These are phyloP conservation scores for Prunus dulcis DNA, from an alignment of 306 rosid species.

Conservation along the genomic window DNA sequence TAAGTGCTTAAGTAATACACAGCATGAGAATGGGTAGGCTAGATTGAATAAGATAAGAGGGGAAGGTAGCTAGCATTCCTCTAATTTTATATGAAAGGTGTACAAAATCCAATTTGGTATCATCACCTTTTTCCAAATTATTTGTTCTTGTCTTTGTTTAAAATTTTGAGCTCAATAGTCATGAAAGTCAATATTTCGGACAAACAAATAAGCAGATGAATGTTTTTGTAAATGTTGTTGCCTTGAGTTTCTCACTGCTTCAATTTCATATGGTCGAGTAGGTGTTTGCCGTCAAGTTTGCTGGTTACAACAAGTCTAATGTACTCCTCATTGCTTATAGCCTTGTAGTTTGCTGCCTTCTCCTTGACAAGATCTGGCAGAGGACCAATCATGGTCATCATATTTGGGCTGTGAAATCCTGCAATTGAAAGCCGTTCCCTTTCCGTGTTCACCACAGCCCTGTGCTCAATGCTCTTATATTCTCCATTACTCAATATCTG, in stretches of 20 bases:
- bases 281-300: constrained; percentile 22
- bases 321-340: constrained; percentile 12
- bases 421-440: constrained; percentile 26
- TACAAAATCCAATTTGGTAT: too few species aligned
- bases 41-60: too few species aligned
- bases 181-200: too few species aligned
- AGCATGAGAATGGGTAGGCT: too few species aligned
- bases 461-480: constrained; percentile 30
- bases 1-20: too few species aligned
- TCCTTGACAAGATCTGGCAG: constrained; percentile 8
- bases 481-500: constrained; percentile 29
- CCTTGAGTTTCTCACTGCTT: not conserved
- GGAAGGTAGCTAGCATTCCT: too few species aligned
- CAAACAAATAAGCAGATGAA: too few species aligned
- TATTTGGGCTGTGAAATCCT: constrained; percentile 19
- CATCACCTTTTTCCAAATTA: too few species aligned
- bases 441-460: constrained; percentile 24
- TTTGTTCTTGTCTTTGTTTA: too few species aligned
- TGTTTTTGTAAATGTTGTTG: too few species aligned
- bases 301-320: not conserved
- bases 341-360: constrained; percentile 11
- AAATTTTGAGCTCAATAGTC: too few species aligned
- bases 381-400: constrained; percentile 12
- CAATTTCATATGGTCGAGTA: constrained; percentile 11
- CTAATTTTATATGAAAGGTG: too few species aligned